Base-by-base conservation (phyloP, 2,329 filamentous ascomycete genomes). In the Ophiostoma novo-ulmi region DNA sequence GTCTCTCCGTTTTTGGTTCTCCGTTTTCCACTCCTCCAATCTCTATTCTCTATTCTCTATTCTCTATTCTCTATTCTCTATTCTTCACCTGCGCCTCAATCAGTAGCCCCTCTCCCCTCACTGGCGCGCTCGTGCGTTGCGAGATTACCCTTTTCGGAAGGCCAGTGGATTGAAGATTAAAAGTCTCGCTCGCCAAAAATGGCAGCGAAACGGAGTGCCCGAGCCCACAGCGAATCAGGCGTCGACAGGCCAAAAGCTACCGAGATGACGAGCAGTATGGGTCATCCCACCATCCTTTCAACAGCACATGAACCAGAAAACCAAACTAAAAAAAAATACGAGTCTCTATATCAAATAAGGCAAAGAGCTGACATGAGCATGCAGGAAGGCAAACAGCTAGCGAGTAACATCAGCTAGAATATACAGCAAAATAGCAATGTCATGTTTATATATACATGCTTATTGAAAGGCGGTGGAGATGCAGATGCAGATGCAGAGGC, bases 401-500 rank as follows among this genome's bases (percentile, higher is more conserved):
- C 22, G 6, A 63, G 26, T 63, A 8, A 3, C 22, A 63, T 5
- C 26, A 63, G 58, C 26, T 10, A 5, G 14, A 35, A 63, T 35
- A 63, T 63, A n/a, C 44, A 48, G 17, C 7, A 48, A 8, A 7
- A 20, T 3, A 48, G 17, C 38, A 10, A 39, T 13, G 38, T 20
- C 17, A 48, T 48, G 44, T 48, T 20, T 7, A 48, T 20, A 48
- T n/a, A 8, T 31, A 26, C 26, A 36, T 20, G 58, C 63, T 65
- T 22, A 36, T 11, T 39, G 65, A 67, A 67, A 48, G 65, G 65
- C 65, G 65, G 65, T 67, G 65, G 65, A 35, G n/a, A 22, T 44
- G 64, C 64, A 66, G 64, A 22, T 44, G 64, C 64, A 66, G 64
- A 65, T 65, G 63, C 65, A 67, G 38, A 44, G 22, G 22, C 31